A percentile compares a stretch with the other conserved stretches of the same genome.
Conservation (phyloP, 768 basidiomycete species). For the Gymnopilus dilepis region DNA sequence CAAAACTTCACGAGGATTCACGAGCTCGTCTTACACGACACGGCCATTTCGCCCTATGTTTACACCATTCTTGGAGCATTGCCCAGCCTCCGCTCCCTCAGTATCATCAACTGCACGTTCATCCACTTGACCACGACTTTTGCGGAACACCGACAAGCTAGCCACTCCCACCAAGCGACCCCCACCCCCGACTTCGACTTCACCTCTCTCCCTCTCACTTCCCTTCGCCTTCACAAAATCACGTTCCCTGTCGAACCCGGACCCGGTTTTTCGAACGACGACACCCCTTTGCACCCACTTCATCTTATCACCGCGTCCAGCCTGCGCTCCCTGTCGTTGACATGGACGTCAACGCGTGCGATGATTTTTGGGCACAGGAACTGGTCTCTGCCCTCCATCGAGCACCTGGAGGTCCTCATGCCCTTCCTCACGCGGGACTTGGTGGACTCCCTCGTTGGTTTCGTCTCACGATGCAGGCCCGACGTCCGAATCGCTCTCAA, state of each 20-base stretch:
- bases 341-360: constrained; percentile 22
- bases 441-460: constrained; percentile 30
- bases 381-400: constrained; percentile 23
- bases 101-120: constrained; percentile 28
- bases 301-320: constrained; percentile 19
- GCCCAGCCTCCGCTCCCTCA: constrained; percentile 31
- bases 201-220: constrained; percentile 25
- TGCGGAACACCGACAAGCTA: not conserved
- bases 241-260: constrained; percentile 14
- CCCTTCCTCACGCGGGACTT: constrained; percentile 34
- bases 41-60: constrained; percentile 29
- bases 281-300: constrained; percentile 19
- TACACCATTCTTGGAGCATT: constrained; percentile 31
- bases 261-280: not conserved
- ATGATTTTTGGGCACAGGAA: constrained; percentile 14
- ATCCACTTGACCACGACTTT: constrained; percentile 19
- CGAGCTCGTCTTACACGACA: constrained; percentile 28
- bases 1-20: constrained; percentile 28
- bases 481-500: constrained; percentile 20
- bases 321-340: constrained; percentile 20
- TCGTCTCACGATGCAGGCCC: constrained; percentile 25
- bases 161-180: not conserved
- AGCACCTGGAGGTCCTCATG: constrained; percentile 25
- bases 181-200: constrained; percentile 10
- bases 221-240: constrained; percentile 22